Percentiles rank a stretch among this genome's conserved stretches.
phyloP scores from a whole-genome alignment of 768 basidiomycete genomes.

The Boletus patriciae region DNA sequence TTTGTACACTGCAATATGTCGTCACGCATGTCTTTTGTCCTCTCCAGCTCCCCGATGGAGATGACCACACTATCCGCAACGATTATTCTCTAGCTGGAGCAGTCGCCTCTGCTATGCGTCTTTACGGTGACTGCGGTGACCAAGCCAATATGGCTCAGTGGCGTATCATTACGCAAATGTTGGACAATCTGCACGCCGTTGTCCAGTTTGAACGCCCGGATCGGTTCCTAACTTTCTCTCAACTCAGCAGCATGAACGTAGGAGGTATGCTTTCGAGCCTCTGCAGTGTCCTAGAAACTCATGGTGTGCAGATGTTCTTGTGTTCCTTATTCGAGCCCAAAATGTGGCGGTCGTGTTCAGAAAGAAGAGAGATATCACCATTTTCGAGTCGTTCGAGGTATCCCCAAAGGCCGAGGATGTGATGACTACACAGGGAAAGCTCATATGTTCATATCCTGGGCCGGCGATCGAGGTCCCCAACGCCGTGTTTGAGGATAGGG shows the following conservation, averaged over 20 bases:
- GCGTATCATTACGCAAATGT: slow-evolving; percentile 32
- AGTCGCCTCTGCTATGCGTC: slow-evolving; percentile 17
- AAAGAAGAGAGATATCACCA: slow-evolving; percentile 23
- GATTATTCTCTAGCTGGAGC: slow-evolving; percentile 30
- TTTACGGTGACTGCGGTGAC: slow-evolving; percentile 16
- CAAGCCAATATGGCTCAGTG: slow-evolving; percentile 24
- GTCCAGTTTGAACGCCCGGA: neutral
- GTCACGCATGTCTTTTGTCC: slow-evolving; percentile 46
- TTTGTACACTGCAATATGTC: slow-evolving; percentile 27
- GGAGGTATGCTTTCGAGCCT: slow-evolving; percentile 16
- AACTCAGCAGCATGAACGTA: slow-evolving; percentile 20
- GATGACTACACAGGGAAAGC: slow-evolving; percentile 42
- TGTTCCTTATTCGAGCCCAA: slow-evolving; percentile 43
- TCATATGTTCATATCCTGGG: slow-evolving; percentile 46
- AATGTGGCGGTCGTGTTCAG: slow-evolving; percentile 49
- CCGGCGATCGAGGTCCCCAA: slow-evolving; percentile 42
- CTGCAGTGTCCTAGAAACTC: neutral
- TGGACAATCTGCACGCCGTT: slow-evolving; percentile 20
- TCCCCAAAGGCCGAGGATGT: slow-evolving; percentile 38
- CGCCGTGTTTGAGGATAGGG: slow-evolving; percentile 23
- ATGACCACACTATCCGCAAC: slow-evolving; percentile 30
- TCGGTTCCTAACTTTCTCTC: slow-evolving; percentile 12
- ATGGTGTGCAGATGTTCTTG: slow-evolving; percentile 34
- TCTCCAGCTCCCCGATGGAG: slow-evolving; percentile 38
- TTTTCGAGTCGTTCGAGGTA: slow-evolving; percentile 49